Conservation (phyloP, 1,139 yeast genomes). For the Yamadazyma aaseri region DNA sequence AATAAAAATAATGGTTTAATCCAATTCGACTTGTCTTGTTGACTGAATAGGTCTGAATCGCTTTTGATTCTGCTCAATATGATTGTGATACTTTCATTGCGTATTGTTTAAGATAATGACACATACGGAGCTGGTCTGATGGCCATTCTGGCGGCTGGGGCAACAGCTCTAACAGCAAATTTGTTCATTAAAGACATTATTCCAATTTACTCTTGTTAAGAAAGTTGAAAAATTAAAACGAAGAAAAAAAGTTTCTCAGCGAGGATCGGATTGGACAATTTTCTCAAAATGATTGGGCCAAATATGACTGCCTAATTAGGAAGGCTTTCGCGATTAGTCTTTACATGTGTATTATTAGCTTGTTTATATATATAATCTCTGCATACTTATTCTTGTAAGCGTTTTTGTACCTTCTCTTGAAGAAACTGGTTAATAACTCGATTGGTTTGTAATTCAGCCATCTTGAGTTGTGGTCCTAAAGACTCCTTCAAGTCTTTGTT, state of each 20-base stretch:
- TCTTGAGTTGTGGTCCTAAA: constrained; percentile 23
- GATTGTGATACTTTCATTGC: too few relatives aligned
- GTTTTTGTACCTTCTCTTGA: constrained; percentile 2
- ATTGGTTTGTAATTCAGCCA: constrained; percentile 31
- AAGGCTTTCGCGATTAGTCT: constrained; percentile 10
- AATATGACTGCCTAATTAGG: constrained; percentile 34
- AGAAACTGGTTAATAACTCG: constrained; percentile 22
- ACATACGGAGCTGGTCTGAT: constrained; percentile 50
- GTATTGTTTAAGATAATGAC: neutral
- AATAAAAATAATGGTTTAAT: too few relatives aligned
- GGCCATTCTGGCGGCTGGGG: constrained; percentile 40
- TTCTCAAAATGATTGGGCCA: constrained; percentile 31
- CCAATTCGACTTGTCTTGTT: too few relatives aligned
- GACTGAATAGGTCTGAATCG: too few relatives aligned
- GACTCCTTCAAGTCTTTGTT: constrained; percentile 32
- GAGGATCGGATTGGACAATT: constrained; percentile 22
- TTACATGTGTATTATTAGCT: neutral
- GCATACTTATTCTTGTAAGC: neutral
- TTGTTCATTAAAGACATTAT: constrained; percentile 46
- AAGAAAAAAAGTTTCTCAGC: constrained; percentile 15
- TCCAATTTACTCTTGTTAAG: constrained; percentile 2
- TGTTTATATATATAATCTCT: constrained; percentile 1
- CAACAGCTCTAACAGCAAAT: constrained; percentile 45
- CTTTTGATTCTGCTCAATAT: too few relatives aligned
- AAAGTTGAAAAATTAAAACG: constrained; percentile 10